Conservation (phyloP, 768 basidiomycete genomes). For the Trametes elegans region DNA sequence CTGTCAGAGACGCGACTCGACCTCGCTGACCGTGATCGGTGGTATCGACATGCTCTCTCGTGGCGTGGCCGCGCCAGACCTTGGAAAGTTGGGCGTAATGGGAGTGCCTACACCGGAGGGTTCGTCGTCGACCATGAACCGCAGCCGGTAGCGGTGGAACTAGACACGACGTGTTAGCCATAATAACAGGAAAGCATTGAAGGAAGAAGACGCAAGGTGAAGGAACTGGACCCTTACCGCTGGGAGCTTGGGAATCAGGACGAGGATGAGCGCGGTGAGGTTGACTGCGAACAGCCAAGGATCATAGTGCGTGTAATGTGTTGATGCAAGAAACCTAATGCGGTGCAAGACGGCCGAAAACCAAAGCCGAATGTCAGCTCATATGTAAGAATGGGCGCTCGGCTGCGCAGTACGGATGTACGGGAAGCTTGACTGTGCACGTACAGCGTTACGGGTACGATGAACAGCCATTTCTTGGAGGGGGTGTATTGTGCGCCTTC, state of each 20-base stretch:
- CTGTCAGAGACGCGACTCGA: conserved; percentile 12
- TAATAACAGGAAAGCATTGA: not conserved
- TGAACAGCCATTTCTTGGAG: conserved; percentile 94
- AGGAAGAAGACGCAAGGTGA: conserved; percentile 20
- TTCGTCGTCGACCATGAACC: conserved; percentile 63
- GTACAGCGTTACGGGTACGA: conserved; percentile 85
- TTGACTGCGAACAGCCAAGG: conserved; percentile 93
- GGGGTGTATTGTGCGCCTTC: conserved; percentile 98
- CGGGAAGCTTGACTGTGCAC: conserved; percentile 29
- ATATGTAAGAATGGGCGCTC: not conserved
- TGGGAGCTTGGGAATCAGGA: conserved; percentile 94
- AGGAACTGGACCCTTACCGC: conserved; percentile 50
- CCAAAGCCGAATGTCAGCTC: conserved; percentile 14
- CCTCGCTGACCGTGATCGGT: conserved; percentile 37
- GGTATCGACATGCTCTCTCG: conserved; percentile 23
- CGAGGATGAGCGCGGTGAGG: conserved; percentile 73
- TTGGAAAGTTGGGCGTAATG: conserved; percentile 53
- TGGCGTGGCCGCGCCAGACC: conserved; percentile 47
- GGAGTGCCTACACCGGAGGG: conserved; percentile 68
- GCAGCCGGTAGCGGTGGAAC: conserved; percentile 82
- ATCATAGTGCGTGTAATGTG: conserved; percentile 97
- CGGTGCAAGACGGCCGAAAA: conserved; percentile 1
- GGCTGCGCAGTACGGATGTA: not conserved
- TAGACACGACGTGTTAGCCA: conserved; percentile 28
- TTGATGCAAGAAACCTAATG: conserved; percentile 88